Percentiles rank a stretch among this genome's conserved stretches.
Evolutionary conservation across 139 green algal species (phyloP).

Genomic region (Microglena sp.): DNA sequence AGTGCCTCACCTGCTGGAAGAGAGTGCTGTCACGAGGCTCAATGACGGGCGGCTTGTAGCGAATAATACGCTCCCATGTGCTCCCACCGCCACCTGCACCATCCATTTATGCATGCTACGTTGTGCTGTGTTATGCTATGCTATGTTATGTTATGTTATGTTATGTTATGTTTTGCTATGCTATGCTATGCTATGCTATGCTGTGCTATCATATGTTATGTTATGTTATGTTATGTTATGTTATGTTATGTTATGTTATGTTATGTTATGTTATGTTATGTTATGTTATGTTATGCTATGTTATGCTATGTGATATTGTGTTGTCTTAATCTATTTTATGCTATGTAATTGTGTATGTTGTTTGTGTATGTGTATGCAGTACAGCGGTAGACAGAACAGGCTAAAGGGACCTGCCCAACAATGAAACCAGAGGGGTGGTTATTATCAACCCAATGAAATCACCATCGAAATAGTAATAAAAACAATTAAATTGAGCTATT

Average conservation of each 20-base stretch:
- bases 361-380: too few relatives aligned
- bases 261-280: not conserved
- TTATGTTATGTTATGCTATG: not conserved
- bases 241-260: not conserved
- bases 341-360: too few relatives aligned
- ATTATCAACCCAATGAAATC: too few relatives aligned
- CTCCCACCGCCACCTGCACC: constrained; percentile 26
- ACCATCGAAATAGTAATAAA: too few relatives aligned
- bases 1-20: constrained; percentile 31
- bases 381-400: too few relatives aligned
- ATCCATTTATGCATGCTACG: not conserved
- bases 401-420: too few relatives aligned
- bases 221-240: constrained; percentile 1
- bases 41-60: constrained; percentile 75
- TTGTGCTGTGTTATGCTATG: not conserved
- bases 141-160: not conserved
- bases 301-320: not conserved
- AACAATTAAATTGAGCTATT: too few relatives aligned
- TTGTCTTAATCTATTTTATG: not conserved
- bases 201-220: constrained; percentile 4
- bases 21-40: constrained; percentile 59
- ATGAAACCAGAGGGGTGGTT: too few relatives aligned
- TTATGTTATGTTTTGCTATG: not conserved
- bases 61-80: constrained; percentile 80
- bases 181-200: not conserved